These are phyloP conservation scores for Hyphodiscus hymeniophilus DNA, from an alignment of 495 filamentous ascomycete species.

Conservation along the genomic window DNA sequence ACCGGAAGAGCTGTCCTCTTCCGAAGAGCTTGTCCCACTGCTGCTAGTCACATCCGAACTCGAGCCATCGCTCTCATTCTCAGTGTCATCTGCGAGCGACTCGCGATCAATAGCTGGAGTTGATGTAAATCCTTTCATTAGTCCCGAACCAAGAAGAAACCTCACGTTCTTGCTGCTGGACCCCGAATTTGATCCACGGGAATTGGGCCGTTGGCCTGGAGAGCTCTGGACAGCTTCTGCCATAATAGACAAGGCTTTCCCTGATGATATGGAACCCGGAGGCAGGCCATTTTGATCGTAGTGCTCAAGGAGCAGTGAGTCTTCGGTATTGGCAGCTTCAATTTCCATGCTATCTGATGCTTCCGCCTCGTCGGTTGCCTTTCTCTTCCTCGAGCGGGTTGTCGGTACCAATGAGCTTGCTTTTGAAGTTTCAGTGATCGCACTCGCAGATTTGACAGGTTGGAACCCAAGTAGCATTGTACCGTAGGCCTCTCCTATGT, in stretches of 20 bases:
- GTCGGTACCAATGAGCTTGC: background rate
- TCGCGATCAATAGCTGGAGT: slow-evolving; percentile 15
- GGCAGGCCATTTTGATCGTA: slow-evolving; percentile 44
- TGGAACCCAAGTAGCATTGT: slow-evolving; percentile 14
- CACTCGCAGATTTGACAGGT: slow-evolving; percentile 14
- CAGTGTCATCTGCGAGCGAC: slow-evolving; percentile 11
- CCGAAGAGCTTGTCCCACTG: slow-evolving; percentile 6
- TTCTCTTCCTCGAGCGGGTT: slow-evolving; percentile 9
- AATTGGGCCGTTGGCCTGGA: background rate
- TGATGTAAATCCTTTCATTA: slow-evolving; percentile 11
- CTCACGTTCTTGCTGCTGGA: slow-evolving; percentile 11
- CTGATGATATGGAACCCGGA: slow-evolving; percentile 36
- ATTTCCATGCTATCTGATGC: background rate
- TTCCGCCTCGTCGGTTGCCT: slow-evolving; percentile 2
- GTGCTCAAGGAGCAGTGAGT: slow-evolving; percentile 12
- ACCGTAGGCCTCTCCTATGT: slow-evolving; percentile 17
- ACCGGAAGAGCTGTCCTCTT: slow-evolving; percentile 11
- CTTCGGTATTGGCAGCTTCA: slow-evolving; percentile 3
- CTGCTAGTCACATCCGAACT: background rate
- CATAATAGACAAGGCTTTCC: slow-evolving; percentile 17
- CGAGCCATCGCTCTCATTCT: slow-evolving; percentile 14
- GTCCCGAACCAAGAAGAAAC: background rate
- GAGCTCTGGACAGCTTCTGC: slow-evolving; percentile 13
- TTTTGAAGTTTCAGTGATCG: slow-evolving; percentile 8
- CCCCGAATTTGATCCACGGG: slow-evolving; percentile 7